These are phyloP conservation scores for Agrocybe praecox DNA, from an alignment of 768 basidiomycete species.

Conservation along the genomic window DNA sequence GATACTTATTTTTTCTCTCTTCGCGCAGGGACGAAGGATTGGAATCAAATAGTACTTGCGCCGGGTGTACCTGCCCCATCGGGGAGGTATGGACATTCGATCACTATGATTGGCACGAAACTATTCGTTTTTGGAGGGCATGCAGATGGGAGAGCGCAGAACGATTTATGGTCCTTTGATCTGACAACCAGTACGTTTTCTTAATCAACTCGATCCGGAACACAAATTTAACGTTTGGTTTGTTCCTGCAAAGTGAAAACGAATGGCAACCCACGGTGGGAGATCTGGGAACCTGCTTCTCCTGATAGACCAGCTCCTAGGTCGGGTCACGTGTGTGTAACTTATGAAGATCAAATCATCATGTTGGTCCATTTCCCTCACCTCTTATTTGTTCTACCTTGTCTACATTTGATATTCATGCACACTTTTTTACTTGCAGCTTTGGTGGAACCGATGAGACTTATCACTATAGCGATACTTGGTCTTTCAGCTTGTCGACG, in stretches of 20 bases:
- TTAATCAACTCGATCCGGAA: background rate
- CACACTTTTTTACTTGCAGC: conserved; percentile 35
- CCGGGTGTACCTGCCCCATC: conserved; percentile 69
- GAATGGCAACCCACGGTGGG: conserved; percentile 69
- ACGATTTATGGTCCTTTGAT: conserved; percentile 96
- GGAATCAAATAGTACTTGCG: conserved; percentile 69
- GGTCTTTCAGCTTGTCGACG: conserved; percentile 86
- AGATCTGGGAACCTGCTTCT: conserved; percentile 65
- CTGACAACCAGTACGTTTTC: conserved; percentile 82
- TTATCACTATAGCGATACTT: conserved; percentile 99
- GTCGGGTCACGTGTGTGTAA: conserved; percentile 91
- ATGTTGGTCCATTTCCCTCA: conserved; percentile 53
- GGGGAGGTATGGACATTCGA: conserved; percentile 95
- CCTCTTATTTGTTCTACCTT: background rate
- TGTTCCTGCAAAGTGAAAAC: conserved; percentile 66
- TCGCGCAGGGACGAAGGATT: conserved; percentile 49
- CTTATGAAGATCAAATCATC: conserved; percentile 80
- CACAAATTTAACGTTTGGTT: conserved; percentile 1
- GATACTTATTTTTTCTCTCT: conserved; percentile 57
- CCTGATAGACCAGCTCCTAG: conserved; percentile 74
- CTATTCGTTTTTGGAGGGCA: conserved; percentile 98
- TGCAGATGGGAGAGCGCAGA: conserved; percentile 91
- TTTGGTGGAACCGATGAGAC: conserved; percentile 99
- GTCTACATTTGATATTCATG: background rate
- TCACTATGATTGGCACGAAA: conserved; percentile 86